A percentile compares a stretch with the other conserved stretches of the same genome.
These are phyloP conservation scores for Trichoderma parareesei DNA, from an alignment of 495 filamentous ascomycete genomes.

Conservation along the genomic window DNA sequence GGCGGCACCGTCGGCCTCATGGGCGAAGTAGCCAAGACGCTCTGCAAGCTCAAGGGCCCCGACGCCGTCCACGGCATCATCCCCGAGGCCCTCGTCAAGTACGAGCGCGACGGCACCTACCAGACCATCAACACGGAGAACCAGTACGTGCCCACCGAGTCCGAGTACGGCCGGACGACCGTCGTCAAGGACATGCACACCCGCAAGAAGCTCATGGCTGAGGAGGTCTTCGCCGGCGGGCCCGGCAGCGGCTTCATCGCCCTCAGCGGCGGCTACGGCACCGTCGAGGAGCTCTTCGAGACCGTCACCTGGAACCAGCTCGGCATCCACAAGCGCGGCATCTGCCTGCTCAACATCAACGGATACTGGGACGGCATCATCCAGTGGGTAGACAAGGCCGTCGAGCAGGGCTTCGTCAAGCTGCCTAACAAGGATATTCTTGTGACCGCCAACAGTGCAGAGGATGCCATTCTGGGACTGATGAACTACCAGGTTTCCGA, in stretches of 20 bases:
- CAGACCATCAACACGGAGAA: constrained; percentile 23
- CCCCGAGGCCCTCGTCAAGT: constrained; percentile 71
- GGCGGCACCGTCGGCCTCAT: constrained; percentile 92
- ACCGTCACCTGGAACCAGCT: constrained; percentile 96
- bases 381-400: constrained; percentile 71
- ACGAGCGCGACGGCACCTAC: constrained; percentile 56
- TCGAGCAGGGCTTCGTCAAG: constrained; percentile 68
- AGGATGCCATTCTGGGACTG: constrained; percentile 63
- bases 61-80: constrained; percentile 87
- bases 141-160: constrained; percentile 50
- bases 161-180: constrained; percentile 71
- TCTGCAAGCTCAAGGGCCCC: constrained; percentile 79
- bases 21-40: constrained; percentile 81
- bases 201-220: constrained; percentile 85
- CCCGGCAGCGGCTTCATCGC: constrained; percentile 84
- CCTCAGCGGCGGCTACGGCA: constrained; percentile 84
- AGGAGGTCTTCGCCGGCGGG: constrained; percentile 71
- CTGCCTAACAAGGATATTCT: constrained; percentile 62
- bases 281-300: constrained; percentile 94
- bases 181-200: constrained; percentile 94
- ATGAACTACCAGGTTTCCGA: constrained; percentile 66
- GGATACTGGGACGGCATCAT: constrained; percentile 88
- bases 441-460: constrained; percentile 61
- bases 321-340: constrained; percentile 77
- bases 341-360: constrained; percentile 76